Conservation (phyloP, 176 grass and related monocot species). For the Miscanthus lutarioriparius region DNA sequence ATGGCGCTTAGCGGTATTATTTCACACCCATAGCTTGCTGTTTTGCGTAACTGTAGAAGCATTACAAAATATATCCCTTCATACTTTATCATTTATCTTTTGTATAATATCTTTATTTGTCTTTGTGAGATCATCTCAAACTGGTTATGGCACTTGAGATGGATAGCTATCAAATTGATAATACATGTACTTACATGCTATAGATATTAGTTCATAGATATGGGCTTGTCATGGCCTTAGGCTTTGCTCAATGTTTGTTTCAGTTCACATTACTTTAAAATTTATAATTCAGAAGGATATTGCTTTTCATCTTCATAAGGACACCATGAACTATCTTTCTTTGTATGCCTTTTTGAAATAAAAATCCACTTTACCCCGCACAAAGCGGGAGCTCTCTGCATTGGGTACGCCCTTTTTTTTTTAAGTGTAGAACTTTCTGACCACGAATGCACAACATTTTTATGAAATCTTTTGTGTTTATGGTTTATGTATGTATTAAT, state of each 20-base stretch:
- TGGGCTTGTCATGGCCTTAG: background rate
- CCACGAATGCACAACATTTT: background rate
- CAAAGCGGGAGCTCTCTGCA: no score
- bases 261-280: slow-evolving; percentile 11
- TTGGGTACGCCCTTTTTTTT: no score
- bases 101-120: background rate
- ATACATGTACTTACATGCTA: background rate
- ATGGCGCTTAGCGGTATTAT: slow-evolving; percentile 81
- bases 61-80: slow-evolving; percentile 2
- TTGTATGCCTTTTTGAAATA: slow-evolving; percentile 5
- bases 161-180: slow-evolving; percentile 1
- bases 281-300: background rate
- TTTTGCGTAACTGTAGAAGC: slow-evolving; percentile 21
- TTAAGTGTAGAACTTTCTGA: background rate
- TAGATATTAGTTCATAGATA: background rate
- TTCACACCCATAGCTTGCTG: slow-evolving; percentile 18
- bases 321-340: background rate
- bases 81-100: slow-evolving; percentile 15
- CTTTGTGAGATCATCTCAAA: background rate
- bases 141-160: slow-evolving; percentile 27
- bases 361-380: background rate
- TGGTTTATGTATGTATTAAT: background rate
- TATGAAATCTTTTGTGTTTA: slow-evolving; percentile 20
- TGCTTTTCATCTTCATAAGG: slow-evolving; percentile 9
- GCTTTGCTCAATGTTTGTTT: slow-evolving; percentile 12